Conservation (phyloP, 768 basidiomycete genomes). For the Dioszegia hungarica region DNA sequence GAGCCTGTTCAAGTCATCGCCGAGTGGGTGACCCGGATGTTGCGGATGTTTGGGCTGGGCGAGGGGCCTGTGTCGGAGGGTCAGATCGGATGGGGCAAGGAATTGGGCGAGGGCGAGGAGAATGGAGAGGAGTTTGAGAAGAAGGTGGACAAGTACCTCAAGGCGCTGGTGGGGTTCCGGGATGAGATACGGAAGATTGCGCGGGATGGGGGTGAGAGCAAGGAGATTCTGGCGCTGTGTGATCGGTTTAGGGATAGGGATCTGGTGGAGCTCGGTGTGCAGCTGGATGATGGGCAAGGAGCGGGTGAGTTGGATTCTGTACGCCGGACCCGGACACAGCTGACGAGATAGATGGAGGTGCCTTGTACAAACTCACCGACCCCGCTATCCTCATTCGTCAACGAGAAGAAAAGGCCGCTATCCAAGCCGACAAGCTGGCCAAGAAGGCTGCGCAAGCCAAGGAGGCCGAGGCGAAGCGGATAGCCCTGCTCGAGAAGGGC, state of each 20-base stretch:
- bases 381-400: slow-evolving; percentile 73
- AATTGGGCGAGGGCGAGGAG: slow-evolving; percentile 55
- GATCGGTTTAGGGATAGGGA: slow-evolving; percentile 87
- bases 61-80: slow-evolving; percentile 60
- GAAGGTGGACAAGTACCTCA: slow-evolving; percentile 80
- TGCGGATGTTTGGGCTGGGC: slow-evolving; percentile 54
- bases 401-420: slow-evolving; percentile 80
- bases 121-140: slow-evolving; percentile 66
- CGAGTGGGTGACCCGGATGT: slow-evolving; percentile 54
- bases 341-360: slow-evolving; percentile 70
- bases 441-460: slow-evolving; percentile 70
- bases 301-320: neutral
- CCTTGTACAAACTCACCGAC: slow-evolving; percentile 84
- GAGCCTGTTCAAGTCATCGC: slow-evolving; percentile 59
- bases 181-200: slow-evolving; percentile 80
- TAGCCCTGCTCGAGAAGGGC: slow-evolving; percentile 80
- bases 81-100: slow-evolving; percentile 62
- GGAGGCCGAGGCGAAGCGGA: slow-evolving; percentile 45
- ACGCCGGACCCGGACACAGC: neutral
- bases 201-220: slow-evolving; percentile 60
- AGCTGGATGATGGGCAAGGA: slow-evolving; percentile 95
- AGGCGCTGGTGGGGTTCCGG: slow-evolving; percentile 79
- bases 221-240: slow-evolving; percentile 77
- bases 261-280: slow-evolving; percentile 87
- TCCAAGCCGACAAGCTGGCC: slow-evolving; percentile 66